Evolutionary conservation across 2,329 filamentous ascomycete species (phyloP).

Genomic region (Fusarium camptoceras): DNA sequence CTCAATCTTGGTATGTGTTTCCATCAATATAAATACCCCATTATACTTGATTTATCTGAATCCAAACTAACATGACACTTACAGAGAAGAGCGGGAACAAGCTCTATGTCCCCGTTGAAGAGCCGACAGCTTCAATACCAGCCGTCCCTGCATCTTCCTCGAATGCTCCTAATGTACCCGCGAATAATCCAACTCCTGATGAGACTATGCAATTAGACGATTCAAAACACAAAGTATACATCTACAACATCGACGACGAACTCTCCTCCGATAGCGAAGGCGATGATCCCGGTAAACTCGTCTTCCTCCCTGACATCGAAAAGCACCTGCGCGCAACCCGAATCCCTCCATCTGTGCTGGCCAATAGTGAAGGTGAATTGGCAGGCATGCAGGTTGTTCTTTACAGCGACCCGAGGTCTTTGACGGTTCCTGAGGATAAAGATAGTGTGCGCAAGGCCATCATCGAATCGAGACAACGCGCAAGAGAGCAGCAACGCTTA

Average conservation of each 20-base stretch:
- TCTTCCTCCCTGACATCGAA: conserved; percentile 88
- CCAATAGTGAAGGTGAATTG: conserved; percentile 65
- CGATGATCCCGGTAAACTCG: conserved; percentile 68
- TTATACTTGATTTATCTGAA: not conserved
- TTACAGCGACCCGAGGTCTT: conserved; percentile 81
- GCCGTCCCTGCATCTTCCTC: conserved; percentile 31
- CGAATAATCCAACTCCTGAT: conserved; percentile 48
- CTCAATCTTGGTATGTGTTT: conserved; percentile 78
- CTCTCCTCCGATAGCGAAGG: conserved; percentile 66
- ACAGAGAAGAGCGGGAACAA: conserved; percentile 72
- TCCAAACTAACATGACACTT: conserved; percentile 1
- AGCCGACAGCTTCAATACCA: conserved; percentile 45
- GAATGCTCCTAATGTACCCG: conserved; percentile 11
- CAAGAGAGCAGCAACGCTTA: conserved; percentile 67
- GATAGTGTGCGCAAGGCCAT: conserved; percentile 87
- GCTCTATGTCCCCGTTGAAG: conserved; percentile 74
- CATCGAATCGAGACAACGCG: conserved; percentile 78
- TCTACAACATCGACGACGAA: conserved; percentile 90
- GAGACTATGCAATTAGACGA: conserved; percentile 88
- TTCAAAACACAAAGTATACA: conserved; percentile 87
- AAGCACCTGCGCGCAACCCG: conserved; percentile 81
- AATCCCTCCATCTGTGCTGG: conserved; percentile 73
- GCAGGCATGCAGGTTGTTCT: conserved; percentile 81
- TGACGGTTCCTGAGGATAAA: conserved; percentile 79
- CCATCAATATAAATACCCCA: conserved; percentile 2